A percentile compares a stretch with the other conserved stretches of the same genome.
Conservation (phyloP, 495 filamentous ascomycete genomes). For the Lasiosphaeria ovina region DNA sequence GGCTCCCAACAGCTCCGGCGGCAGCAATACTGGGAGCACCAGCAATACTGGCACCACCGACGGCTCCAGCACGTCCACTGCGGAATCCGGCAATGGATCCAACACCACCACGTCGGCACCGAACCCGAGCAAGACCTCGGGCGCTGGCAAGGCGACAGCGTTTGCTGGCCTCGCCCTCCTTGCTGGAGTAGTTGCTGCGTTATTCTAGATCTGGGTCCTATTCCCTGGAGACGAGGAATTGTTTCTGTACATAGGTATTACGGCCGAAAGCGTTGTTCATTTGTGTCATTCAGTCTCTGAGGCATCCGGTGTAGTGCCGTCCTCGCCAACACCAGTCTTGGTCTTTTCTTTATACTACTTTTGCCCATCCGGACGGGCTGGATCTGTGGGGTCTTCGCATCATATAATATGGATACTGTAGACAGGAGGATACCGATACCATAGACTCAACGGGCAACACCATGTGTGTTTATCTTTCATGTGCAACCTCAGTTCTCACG, state of each 20-base stretch:
- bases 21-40: conserved; percentile 18
- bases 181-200: conserved; percentile 23
- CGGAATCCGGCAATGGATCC: background rate
- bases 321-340: background rate
- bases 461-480: background rate
- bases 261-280: background rate
- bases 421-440: background rate
- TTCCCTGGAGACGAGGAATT: background rate
- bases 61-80: background rate
- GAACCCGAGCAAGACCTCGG: background rate
- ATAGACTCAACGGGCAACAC: conserved; percentile 5
- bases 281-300: conserved; percentile 14
- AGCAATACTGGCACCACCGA: conserved; percentile 7
- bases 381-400: conserved; percentile 1
- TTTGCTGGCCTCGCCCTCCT: conserved; percentile 23
- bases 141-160: conserved; percentile 4
- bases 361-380: conserved; percentile 4
- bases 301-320: background rate
- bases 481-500: background rate
- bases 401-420: conserved; percentile 5
- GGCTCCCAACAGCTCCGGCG: conserved; percentile 13
- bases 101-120: background rate
- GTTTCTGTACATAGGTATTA: background rate
- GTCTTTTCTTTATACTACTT: background rate
- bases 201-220: conserved; percentile 18